Percentiles rank a stretch among this genome's conserved stretches.
Conservation (phyloP, 345 rosid genomes). For the Populus simonii region DNA sequence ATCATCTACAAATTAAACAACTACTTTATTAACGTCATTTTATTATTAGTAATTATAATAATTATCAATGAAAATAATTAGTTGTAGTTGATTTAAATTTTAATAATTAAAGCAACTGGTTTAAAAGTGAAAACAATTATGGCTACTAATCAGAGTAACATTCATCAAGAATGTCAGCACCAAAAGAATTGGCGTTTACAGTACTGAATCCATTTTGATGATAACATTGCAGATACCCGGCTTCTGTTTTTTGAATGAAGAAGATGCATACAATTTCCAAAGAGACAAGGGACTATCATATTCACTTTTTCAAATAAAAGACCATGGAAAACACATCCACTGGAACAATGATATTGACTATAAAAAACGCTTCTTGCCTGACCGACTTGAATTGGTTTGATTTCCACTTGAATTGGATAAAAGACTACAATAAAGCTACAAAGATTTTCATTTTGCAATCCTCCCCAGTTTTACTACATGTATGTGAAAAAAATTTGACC, state of each 20-base stretch:
- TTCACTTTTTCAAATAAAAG: slow-evolving; percentile 15
- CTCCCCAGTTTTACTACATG: slow-evolving; percentile 11
- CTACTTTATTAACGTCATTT: no score
- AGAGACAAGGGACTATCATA: neutral
- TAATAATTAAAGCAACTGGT: neutral
- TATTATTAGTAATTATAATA: no score
- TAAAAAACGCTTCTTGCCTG: slow-evolving; percentile 16
- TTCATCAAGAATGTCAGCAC: neutral
- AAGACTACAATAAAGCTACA: slow-evolving; percentile 17
- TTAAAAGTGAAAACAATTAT: neutral
- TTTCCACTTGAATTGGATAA: slow-evolving; percentile 18
- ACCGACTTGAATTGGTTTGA: slow-evolving; percentile 13
- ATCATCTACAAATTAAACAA: no score
- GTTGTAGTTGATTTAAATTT: no score
- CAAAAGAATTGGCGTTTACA: neutral
- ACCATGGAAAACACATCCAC: slow-evolving; percentile 15
- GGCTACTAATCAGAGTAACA: neutral
- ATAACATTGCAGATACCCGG: neutral
- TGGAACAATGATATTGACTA: slow-evolving; percentile 20
- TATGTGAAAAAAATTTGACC: slow-evolving; percentile 14
- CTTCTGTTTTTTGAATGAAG: neutral
- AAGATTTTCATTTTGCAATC: slow-evolving; percentile 15
- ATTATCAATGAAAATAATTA: no score
- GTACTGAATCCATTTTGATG: neutral
- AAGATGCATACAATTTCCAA: neutral